A percentile compares a stretch with the other conserved stretches of the same genome.
phyloP scores from a whole-genome alignment of 768 basidiomycete genomes.

The Podaxis sp. region DNA sequence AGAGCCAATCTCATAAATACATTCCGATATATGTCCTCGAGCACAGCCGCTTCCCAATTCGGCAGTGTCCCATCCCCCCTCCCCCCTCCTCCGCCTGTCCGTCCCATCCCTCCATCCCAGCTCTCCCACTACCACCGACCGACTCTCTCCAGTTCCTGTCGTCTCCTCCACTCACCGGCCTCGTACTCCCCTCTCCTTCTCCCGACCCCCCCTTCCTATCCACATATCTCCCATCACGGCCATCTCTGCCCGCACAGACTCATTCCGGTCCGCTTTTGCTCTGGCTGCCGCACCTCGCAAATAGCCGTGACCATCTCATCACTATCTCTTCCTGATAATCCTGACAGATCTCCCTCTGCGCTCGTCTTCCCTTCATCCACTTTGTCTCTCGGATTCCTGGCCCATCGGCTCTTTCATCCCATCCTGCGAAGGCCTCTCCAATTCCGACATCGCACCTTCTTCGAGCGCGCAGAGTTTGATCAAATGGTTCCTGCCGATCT shows the following conservation, averaged over 20 bases:
- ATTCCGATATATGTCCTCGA: slow-evolving; percentile 15
- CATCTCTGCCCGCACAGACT: slow-evolving; percentile 20
- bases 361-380: not conserved
- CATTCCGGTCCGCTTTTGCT: slow-evolving; percentile 6
- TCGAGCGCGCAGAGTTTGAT: no score
- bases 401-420: slow-evolving; percentile 6
- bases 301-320: slow-evolving; percentile 8
- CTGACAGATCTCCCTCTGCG: not conserved
- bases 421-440: not conserved
- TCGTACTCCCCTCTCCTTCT: not conserved
- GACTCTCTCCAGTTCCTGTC: not conserved
- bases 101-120: not conserved
- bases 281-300: slow-evolving; percentile 5
- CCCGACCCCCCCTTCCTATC: not conserved
- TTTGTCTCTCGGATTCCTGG: not conserved
- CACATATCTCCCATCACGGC: slow-evolving; percentile 25
- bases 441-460: not conserved
- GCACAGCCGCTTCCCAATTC: slow-evolving; percentile 13
- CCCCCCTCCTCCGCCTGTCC: not conserved
- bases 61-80: slow-evolving; percentile 2
- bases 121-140: not conserved
- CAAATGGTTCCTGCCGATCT: not conserved
- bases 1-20: slow-evolving; percentile 13
- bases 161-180: not conserved
- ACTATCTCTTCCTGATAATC: slow-evolving; percentile 10